Evolutionary conservation across 192 early-diverging fungal genomes (phyloP).

Genomic region (Backusella morwellensis): DNA sequence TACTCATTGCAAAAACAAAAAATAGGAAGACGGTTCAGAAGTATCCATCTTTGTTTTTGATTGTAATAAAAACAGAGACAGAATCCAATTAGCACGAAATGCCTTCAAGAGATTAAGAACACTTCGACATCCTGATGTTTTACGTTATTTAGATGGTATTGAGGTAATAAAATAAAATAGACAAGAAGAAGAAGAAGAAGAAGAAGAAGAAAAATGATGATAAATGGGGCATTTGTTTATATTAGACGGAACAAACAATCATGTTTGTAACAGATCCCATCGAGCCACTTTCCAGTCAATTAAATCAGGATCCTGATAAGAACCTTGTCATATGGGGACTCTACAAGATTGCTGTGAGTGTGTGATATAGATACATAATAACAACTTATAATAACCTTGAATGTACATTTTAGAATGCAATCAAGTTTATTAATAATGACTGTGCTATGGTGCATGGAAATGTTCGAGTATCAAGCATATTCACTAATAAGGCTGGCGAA

Average conservation of each 20-base stretch:
- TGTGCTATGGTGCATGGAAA: conserved; percentile 87
- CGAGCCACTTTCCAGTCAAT: conserved; percentile 60
- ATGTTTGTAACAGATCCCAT: conserved; percentile 90
- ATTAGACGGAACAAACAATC: conserved; percentile 56
- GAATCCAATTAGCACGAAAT: conserved; percentile 83
- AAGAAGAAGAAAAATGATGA: background rate
- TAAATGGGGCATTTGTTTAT: background rate
- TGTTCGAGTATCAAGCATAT: conserved; percentile 75
- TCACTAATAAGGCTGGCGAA: conserved; percentile 88
- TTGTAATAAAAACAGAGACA: conserved; percentile 58
- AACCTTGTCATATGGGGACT: conserved; percentile 82
- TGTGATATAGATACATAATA: background rate
- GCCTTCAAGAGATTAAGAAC: conserved; percentile 84
- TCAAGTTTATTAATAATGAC: conserved; percentile 88
- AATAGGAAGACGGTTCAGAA: conserved; percentile 59
- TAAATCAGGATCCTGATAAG: conserved; percentile 46
- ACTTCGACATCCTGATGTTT: conserved; percentile 85
- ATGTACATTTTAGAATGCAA: conserved; percentile 54
- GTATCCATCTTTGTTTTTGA: conserved; percentile 89
- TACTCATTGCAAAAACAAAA: background rate
- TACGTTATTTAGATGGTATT: conserved; percentile 83
- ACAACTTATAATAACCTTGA: too few species aligned
- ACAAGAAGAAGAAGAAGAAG: background rate
- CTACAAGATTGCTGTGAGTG: conserved; percentile 80
- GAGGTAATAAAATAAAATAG: conserved; percentile 57